Percentiles rank a stretch among this genome's conserved stretches.
phyloP scores from a whole-genome alignment of 179 eudicot species.

The Silene coronaria region DNA sequence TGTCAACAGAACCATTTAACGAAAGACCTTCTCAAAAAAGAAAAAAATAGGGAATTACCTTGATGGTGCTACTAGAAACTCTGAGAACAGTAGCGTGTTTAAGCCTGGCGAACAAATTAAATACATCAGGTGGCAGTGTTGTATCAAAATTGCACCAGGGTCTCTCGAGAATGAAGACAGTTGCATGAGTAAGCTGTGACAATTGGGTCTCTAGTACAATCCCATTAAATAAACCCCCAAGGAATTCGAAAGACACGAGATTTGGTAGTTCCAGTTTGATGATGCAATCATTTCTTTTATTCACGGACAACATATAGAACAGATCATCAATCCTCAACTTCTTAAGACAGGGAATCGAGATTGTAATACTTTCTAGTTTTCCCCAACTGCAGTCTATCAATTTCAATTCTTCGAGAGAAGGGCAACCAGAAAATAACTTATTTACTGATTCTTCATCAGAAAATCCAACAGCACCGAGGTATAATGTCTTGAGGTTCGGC shows the following conservation, averaged over 20 bases:
- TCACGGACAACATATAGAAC: conserved; percentile 26
- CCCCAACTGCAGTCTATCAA: conserved; percentile 41
- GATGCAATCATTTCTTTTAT: conserved; percentile 33
- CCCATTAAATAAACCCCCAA: conserved; percentile 34
- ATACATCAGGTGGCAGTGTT: conserved; percentile 23
- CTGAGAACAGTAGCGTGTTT: conserved; percentile 25
- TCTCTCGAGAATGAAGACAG: conserved; percentile 25
- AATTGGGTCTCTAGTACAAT: conserved; percentile 21
- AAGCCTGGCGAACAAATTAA: conserved; percentile 31
- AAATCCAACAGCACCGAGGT: conserved; percentile 35
- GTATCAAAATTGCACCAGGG: conserved; percentile 18
- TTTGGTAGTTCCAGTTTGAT: conserved; percentile 38
- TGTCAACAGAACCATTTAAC: too few species aligned
- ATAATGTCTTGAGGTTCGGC: conserved; percentile 35
- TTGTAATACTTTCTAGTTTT: conserved; percentile 26
- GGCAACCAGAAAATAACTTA: conserved; percentile 36
- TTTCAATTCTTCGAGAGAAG: conserved; percentile 36
- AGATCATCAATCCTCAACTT: conserved; percentile 38
- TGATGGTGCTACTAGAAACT: conserved; percentile 30
- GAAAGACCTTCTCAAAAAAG: too few species aligned
- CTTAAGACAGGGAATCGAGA: conserved; percentile 34
- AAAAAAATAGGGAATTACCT: conserved; percentile 23
- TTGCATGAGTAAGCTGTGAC: conserved; percentile 29
- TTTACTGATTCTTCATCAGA: conserved; percentile 31
- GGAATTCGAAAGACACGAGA: conserved; percentile 28